Evolutionary conservation across 192 early-diverging fungal species (phyloP).

Genomic region (Coemansia sp.): DNA sequence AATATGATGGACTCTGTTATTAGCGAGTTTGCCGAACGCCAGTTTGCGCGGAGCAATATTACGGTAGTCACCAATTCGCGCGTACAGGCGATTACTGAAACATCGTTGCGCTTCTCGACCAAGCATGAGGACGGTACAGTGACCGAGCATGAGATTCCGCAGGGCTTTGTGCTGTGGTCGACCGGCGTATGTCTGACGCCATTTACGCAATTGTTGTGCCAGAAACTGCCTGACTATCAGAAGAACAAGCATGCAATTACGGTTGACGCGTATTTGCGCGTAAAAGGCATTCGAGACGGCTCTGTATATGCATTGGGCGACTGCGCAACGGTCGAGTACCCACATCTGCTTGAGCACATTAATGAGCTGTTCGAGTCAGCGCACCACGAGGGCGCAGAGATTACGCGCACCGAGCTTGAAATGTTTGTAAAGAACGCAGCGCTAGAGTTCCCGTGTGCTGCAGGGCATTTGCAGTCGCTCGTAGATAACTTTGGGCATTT

Average conservation of each 20-base stretch:
- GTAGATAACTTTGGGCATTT: slow-evolving; percentile 35
- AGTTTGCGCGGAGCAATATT: slow-evolving; percentile 77
- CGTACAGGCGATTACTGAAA: slow-evolving; percentile 62
- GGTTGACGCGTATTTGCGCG: slow-evolving; percentile 70
- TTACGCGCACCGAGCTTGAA: slow-evolving; percentile 38
- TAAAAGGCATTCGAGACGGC: slow-evolving; percentile 64
- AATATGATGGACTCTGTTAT: slow-evolving; percentile 74
- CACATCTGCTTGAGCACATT: slow-evolving; percentile 46
- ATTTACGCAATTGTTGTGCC: slow-evolving; percentile 54
- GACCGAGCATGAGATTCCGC: slow-evolving; percentile 53
- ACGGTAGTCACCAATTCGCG: slow-evolving; percentile 67
- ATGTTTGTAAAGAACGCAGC: slow-evolving; percentile 23
- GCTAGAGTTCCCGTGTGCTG: slow-evolving; percentile 27
- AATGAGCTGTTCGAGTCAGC: slow-evolving; percentile 49
- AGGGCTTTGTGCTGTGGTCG: slow-evolving; percentile 75
- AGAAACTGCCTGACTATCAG: slow-evolving; percentile 44
- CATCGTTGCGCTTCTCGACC: slow-evolving; percentile 55
- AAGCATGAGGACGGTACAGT: slow-evolving; percentile 39
- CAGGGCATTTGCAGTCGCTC: slow-evolving; percentile 43
- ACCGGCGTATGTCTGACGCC: slow-evolving; percentile 71
- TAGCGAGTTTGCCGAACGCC: slow-evolving; percentile 69
- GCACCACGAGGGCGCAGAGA: slow-evolving; percentile 23
- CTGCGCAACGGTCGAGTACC: slow-evolving; percentile 78
- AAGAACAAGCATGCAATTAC: slow-evolving; percentile 57
- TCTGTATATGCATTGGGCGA: slow-evolving; percentile 83